Evolutionary conservation across 208 protist genomes (phyloP).

Genomic region (Balamuthia mandrillaris): DNA sequence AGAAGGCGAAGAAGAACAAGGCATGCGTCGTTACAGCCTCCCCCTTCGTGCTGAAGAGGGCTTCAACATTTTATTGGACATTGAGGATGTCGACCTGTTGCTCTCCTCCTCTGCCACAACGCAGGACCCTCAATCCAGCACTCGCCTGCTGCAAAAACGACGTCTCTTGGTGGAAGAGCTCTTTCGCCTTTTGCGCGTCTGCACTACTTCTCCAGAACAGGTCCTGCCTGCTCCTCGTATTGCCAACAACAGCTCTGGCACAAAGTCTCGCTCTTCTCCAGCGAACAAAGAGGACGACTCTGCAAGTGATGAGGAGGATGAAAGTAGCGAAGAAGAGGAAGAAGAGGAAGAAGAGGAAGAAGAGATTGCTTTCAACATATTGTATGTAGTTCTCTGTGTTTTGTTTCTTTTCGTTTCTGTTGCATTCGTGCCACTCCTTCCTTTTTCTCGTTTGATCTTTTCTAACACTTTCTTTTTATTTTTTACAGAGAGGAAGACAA

Average conservation of each 20-base stretch:
- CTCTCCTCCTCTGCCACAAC: background rate
- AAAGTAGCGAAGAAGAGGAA: too few species aligned
- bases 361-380: background rate
- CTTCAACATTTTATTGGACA: conserved; percentile 42
- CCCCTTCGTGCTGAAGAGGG: conserved; percentile 44
- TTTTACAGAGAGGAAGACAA: background rate
- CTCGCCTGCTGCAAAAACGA: background rate
- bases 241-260: background rate
- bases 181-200: background rate
- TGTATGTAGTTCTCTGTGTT: background rate
- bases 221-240: background rate
- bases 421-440: background rate
- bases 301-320: too few species aligned
- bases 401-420: background rate
- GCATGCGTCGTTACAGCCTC: conserved; percentile 11
- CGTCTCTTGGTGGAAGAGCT: background rate
- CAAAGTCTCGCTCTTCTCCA: too few species aligned
- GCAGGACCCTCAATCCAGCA: background rate
- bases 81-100: conserved; percentile 52
- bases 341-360: too few species aligned
- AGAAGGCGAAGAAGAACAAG: background rate
- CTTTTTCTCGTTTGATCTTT: background rate
- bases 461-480: background rate
- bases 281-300: too few species aligned
- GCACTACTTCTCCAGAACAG: background rate